phyloP scores from a whole-genome alignment of 2,329 filamentous ascomycete genomes.

The Hymenoscyphus albidus region DNA sequence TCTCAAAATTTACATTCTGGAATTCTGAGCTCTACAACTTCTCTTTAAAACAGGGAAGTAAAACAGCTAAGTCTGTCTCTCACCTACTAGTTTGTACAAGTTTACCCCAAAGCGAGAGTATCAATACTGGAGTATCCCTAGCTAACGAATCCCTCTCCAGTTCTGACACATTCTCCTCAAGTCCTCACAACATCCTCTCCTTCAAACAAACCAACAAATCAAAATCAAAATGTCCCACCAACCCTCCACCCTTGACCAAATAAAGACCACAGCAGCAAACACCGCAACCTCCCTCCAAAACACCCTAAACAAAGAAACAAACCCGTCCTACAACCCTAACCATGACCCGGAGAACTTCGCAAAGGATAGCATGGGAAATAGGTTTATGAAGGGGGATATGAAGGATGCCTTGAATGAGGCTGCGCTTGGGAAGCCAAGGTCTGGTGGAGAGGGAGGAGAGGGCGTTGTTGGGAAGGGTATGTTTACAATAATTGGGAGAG shows the following conservation, averaged over 20 bases:
- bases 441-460: slow-evolving; percentile 9
- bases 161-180: too few relatives aligned
- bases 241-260: slow-evolving; percentile 23
- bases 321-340: slow-evolving; percentile 15
- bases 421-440: slow-evolving; percentile 18
- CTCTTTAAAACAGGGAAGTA: too few relatives aligned
- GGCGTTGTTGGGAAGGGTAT: slow-evolving; percentile 26
- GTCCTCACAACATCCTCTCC: too few relatives aligned
- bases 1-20: too few relatives aligned
- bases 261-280: slow-evolving; percentile 20
- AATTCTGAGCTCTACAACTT: too few relatives aligned
- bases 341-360: slow-evolving; percentile 19
- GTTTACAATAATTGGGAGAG: too few relatives aligned
- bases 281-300: slow-evolving; percentile 17
- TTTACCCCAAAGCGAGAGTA: too few relatives aligned
- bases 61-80: too few relatives aligned
- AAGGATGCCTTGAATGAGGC: slow-evolving; percentile 30
- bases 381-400: slow-evolving; percentile 22
- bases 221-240: slow-evolving; percentile 26
- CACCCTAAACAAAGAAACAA: slow-evolving; percentile 3
- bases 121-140: too few relatives aligned
- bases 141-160: too few relatives aligned
- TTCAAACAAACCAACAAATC: neutral
- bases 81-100: too few relatives aligned
- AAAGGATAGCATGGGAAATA: slow-evolving; percentile 24